Base-by-base conservation (phyloP, 768 basidiomycete species). In the Tricholoma matsutake region DNA sequence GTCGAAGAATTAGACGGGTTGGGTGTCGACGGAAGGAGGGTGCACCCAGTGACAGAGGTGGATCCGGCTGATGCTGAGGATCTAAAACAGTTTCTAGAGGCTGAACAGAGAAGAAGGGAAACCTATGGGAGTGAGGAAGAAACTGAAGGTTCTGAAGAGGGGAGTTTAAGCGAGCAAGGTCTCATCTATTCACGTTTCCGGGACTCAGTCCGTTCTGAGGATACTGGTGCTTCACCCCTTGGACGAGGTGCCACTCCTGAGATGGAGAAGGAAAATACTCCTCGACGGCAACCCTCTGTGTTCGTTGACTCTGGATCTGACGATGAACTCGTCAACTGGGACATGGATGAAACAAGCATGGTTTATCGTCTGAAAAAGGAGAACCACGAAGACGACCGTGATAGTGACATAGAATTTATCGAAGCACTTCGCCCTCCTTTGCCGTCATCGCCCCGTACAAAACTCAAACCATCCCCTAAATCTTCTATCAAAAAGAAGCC, bases 1-100 rank as follows among this genome's bases (percentile, higher is more conserved):
- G 51, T n/a, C 16, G 72, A 75, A 47, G 66, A 75, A 57, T 54
- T 70, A 61, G 61, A 72, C 66, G 63, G 70, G 11, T n/a, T 68
- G 52, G 71, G 68, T 29, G 72, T 59, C 60, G 66, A 64, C 47
- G 62, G 64, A 61, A 61, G 62, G 62, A 71, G 63, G 14, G 72
- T 82, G 62, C 82, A 80, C 67, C 83, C 81, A 14, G 76, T 79
- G 35, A 73, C 73, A 0, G 72, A 71, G 35, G 71, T 73, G 63
- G 73, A 82, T 58, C 76, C 84, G 0, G 76, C 76, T 9, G 86
- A 88, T 64, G 84, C 84, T 10, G 80, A 84, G 52, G 89, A 89
- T 67, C 75, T 92, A 54, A 73, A 73, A 54, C 85, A 86, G 28
- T 92, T 92, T 58, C 62, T 91, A 67, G 83, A 86, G 59, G 86